phyloP scores from a whole-genome alignment of 257 asterid species.

The Ligustrum vulgare region DNA sequence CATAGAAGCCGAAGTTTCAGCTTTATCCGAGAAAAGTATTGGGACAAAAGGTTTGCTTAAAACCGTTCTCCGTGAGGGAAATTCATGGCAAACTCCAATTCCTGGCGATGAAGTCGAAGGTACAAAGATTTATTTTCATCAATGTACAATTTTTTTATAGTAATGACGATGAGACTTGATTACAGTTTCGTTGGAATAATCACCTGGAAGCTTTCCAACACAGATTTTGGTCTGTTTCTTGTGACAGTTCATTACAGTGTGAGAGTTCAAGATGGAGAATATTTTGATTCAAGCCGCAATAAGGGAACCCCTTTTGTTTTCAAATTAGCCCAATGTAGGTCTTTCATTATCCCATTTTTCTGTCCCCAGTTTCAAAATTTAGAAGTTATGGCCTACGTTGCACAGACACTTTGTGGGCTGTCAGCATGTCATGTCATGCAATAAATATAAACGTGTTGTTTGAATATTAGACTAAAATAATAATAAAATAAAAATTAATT shows the following conservation, averaged over 20 bases:
- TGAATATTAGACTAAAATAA: too few relatives aligned
- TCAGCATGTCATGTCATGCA: too few relatives aligned
- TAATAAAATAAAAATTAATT: too few relatives aligned
- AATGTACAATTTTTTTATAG: not conserved
- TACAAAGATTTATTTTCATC: constrained; percentile 1
- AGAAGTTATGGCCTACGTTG: too few relatives aligned
- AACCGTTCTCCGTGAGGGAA: constrained; percentile 40
- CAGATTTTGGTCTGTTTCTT: constrained; percentile 9
- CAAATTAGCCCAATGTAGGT: constrained; percentile 65
- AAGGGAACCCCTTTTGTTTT: constrained; percentile 46
- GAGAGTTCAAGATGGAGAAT: constrained; percentile 41
- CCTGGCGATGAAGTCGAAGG: constrained; percentile 72
- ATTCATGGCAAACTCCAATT: constrained; percentile 60
- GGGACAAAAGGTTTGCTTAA: constrained; percentile 46
- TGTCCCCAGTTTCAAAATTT: too few relatives aligned
- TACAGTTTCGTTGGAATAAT: not conserved
- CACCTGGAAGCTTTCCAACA: too few relatives aligned
- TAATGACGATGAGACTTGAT: not conserved
- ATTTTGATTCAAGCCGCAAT: constrained; percentile 49
- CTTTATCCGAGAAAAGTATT: constrained; percentile 16
- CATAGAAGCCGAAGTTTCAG: constrained; percentile 13
- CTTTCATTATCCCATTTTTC: not conserved
- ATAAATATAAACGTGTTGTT: too few relatives aligned
- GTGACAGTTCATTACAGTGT: constrained; percentile 57
- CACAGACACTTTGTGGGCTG: too few relatives aligned